Evolutionary conservation across 345 rosid species (phyloP).

Genomic region (Nephelium lappaceum): DNA sequence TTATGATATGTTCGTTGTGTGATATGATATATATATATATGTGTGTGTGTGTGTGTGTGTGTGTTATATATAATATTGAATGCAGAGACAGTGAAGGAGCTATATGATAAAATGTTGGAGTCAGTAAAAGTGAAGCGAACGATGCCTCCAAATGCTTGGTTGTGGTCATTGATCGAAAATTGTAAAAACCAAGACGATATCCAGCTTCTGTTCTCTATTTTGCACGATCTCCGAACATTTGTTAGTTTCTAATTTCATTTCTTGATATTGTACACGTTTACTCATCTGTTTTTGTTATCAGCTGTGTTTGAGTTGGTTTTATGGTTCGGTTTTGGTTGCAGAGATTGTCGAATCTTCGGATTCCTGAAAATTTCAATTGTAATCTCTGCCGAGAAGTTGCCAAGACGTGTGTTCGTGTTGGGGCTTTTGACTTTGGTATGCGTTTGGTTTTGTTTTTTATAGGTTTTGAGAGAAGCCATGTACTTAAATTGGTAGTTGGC

Average conservation of each 20-base stretch:
- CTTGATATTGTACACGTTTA: background rate
- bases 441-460: slow-evolving; percentile 7
- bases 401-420: slow-evolving; percentile 70
- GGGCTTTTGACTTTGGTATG: slow-evolving; percentile 80
- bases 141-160: slow-evolving; percentile 84
- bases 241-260: slow-evolving; percentile 44
- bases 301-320: background rate
- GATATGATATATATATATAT: slow-evolving; percentile 7
- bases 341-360: slow-evolving; percentile 82
- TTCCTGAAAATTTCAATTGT: slow-evolving; percentile 77
- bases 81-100: slow-evolving; percentile 77
- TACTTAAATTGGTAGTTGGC: slow-evolving; percentile 1
- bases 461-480: slow-evolving; percentile 1
- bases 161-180: slow-evolving; percentile 72
- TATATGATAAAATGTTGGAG: slow-evolving; percentile 56
- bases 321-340: slow-evolving; percentile 38
- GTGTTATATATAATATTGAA: slow-evolving; percentile 22
- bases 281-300: background rate
- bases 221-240: slow-evolving; percentile 74
- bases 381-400: slow-evolving; percentile 82
- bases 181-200: slow-evolving; percentile 71
- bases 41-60: no score
- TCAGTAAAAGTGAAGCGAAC: slow-evolving; percentile 64
- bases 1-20: background rate
- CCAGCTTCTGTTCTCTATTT: slow-evolving; percentile 61